Percentiles rank a stretch among this genome's conserved stretches.
These are phyloP conservation scores for Canna indica DNA, from an alignment of 176 grass and related monocot genomes.

Conservation along the genomic window DNA sequence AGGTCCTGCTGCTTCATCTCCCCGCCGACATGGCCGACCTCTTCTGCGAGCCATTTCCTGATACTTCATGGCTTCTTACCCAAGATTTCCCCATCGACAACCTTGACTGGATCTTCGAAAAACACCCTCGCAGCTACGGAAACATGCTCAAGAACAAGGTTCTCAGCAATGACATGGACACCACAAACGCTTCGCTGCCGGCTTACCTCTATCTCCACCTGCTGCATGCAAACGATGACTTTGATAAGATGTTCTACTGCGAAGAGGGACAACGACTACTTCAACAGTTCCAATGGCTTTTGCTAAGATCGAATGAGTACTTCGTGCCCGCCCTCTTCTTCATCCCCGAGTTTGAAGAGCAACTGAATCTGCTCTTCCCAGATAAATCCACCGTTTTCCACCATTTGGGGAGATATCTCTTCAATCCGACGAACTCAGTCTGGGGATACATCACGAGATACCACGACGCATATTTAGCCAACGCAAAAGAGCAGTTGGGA, in stretches of 20 bases:
- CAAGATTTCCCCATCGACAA: slow-evolving; percentile 4
- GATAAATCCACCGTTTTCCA: slow-evolving; percentile 5
- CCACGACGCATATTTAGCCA: slow-evolving; percentile 3
- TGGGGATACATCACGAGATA: slow-evolving; percentile 12
- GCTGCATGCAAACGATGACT: background rate
- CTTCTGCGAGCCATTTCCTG: slow-evolving; percentile 17
- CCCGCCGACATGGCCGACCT: background rate
- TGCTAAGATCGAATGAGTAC: slow-evolving; percentile 9
- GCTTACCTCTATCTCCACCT: slow-evolving; percentile 9
- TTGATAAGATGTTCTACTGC: slow-evolving; percentile 12
- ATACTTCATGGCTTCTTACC: slow-evolving; percentile 3
- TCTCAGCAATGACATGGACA: background rate
- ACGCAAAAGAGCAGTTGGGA: background rate
- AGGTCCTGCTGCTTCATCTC: slow-evolving; percentile 1
- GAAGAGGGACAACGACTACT: slow-evolving; percentile 1
- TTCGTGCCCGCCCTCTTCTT: slow-evolving; percentile 9
- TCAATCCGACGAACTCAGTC: slow-evolving; percentile 3
- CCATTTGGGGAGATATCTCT: slow-evolving; percentile 5
- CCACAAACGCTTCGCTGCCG: background rate
- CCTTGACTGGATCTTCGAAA: background rate
- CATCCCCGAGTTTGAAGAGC: background rate
- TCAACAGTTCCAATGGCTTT: slow-evolving; percentile 4
- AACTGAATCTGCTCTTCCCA: background rate
- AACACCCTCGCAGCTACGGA: background rate
- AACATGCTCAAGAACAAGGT: background rate